A percentile compares a stretch with the other conserved stretches of the same genome.
These are phyloP conservation scores for Neurospora terricola DNA, from an alignment of 495 filamentous ascomycete species.

Conservation along the genomic window DNA sequence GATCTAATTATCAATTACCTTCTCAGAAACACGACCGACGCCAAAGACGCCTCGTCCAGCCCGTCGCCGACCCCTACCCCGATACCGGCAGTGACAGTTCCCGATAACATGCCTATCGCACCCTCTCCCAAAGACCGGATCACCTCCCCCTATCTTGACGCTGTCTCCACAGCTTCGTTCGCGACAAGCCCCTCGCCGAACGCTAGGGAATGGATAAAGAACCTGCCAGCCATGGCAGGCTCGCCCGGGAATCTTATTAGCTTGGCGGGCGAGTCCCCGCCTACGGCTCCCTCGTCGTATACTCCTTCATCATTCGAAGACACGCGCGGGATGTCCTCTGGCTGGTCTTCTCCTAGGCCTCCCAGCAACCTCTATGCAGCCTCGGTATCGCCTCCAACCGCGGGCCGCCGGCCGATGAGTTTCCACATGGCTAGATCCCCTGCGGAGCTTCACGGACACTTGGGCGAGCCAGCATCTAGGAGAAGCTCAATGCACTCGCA, in stretches of 20 bases:
- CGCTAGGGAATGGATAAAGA: constrained; percentile 44
- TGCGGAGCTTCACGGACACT: constrained; percentile 34
- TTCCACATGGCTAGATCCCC: constrained; percentile 39
- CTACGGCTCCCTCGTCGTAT: constrained; percentile 44
- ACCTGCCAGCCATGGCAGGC: constrained; percentile 35
- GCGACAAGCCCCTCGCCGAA: constrained; percentile 38
- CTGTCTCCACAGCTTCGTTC: constrained; percentile 33
- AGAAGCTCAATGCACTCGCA: constrained; percentile 54
- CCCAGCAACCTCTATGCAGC: constrained; percentile 27
- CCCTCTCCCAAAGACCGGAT: constrained; percentile 13
- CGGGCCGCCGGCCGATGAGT: constrained; percentile 37
- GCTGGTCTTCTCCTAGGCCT: constrained; percentile 33
- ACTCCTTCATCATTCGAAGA: constrained; percentile 46
- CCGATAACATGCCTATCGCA: neutral
- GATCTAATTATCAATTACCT: neutral
- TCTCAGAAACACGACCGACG: constrained; percentile 19
- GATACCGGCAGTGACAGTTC: neutral
- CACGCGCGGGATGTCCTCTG: constrained; percentile 28
- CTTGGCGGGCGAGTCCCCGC: constrained; percentile 43
- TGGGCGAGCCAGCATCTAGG: constrained; percentile 26
- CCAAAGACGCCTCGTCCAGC: constrained; percentile 28
- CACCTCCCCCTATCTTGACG: constrained; percentile 33
- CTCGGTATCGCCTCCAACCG: constrained; percentile 39
- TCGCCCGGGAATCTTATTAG: constrained; percentile 48
- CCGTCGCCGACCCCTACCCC: constrained; percentile 26